phyloP scores from a whole-genome alignment of 129 eudicot genomes.

The Flaveria linearis region DNA sequence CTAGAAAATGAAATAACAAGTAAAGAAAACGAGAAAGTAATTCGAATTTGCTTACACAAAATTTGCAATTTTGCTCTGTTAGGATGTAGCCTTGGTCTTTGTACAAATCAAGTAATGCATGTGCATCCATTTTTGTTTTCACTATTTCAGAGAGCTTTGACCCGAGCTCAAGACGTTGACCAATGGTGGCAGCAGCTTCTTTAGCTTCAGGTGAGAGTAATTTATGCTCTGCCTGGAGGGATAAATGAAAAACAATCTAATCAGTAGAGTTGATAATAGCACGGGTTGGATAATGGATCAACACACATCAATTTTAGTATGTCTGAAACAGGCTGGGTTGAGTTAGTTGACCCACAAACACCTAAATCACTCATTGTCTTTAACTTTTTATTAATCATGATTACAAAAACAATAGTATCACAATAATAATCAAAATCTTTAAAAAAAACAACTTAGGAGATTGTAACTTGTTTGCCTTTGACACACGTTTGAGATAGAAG shows the following conservation, averaged over 20 bases:
- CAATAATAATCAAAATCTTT: not conserved
- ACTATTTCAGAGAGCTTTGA: constrained; percentile 71
- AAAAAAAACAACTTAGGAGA: not conserved
- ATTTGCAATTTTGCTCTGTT: constrained; percentile 78
- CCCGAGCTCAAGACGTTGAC: constrained; percentile 71
- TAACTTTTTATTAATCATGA: not conserved
- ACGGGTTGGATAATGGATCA: not conserved
- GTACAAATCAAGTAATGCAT: constrained; percentile 67
- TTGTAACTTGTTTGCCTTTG: not conserved
- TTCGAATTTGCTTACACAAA: constrained; percentile 54
- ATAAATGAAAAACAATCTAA: not conserved
- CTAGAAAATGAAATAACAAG: not conserved
- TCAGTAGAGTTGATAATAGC: not conserved
- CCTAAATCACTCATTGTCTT: not conserved
- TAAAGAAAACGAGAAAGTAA: not conserved
- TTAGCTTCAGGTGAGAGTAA: constrained; percentile 78
- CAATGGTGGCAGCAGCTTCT: constrained; percentile 76
- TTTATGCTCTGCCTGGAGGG: constrained; percentile 47
- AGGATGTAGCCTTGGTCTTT: constrained; percentile 74
- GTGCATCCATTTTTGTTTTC: constrained; percentile 60
- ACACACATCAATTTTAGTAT: not conserved
- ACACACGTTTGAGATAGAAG: not conserved
- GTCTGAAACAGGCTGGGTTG: not conserved
- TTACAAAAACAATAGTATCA: too few species aligned
- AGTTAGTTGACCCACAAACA: not conserved